Evolutionary conservation across 192 early-diverging fungal genomes (phyloP).

Genomic region (Umbelopsis vinacea): DNA sequence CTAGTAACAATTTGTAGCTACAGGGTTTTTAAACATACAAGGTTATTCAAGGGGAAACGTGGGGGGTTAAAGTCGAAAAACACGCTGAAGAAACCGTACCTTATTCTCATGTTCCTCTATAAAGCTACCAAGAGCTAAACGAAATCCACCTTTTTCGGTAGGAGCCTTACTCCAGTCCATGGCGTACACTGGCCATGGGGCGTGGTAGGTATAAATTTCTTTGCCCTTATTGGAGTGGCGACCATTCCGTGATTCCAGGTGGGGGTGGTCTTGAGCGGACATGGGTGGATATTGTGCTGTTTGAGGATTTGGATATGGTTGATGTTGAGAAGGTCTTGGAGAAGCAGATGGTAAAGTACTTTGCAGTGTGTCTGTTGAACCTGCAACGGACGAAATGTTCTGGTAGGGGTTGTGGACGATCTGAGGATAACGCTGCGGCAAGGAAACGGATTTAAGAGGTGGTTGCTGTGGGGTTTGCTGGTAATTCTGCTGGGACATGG

Average conservation of each 20-base stretch:
- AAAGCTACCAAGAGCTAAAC: conserved; percentile 84
- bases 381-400: conserved; percentile 22
- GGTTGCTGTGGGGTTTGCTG: conserved; percentile 4
- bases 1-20: conserved; percentile 71
- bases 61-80: background rate
- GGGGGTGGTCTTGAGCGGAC: conserved; percentile 18
- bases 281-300: conserved; percentile 23
- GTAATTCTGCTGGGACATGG: conserved; percentile 23
- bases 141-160: conserved; percentile 67
- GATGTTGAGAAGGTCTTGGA: background rate
- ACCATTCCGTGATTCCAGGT: conserved; percentile 24
- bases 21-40: background rate
- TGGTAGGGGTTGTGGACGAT: conserved; percentile 18
- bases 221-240: conserved; percentile 46
- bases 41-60: too few relatives aligned
- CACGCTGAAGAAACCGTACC: conserved; percentile 37
- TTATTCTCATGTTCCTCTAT: conserved; percentile 74
- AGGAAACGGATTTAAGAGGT: conserved; percentile 11
- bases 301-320: background rate
- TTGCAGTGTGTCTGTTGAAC: conserved; percentile 23
- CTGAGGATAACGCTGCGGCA: conserved; percentile 15
- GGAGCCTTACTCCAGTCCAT: conserved; percentile 84
- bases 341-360: conserved; percentile 21
- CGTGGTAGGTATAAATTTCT: conserved; percentile 81
- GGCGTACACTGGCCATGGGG: conserved; percentile 86